Evolutionary conservation across 208 protist genomes (phyloP).

Genomic region (Strigomonas culicis): DNA sequence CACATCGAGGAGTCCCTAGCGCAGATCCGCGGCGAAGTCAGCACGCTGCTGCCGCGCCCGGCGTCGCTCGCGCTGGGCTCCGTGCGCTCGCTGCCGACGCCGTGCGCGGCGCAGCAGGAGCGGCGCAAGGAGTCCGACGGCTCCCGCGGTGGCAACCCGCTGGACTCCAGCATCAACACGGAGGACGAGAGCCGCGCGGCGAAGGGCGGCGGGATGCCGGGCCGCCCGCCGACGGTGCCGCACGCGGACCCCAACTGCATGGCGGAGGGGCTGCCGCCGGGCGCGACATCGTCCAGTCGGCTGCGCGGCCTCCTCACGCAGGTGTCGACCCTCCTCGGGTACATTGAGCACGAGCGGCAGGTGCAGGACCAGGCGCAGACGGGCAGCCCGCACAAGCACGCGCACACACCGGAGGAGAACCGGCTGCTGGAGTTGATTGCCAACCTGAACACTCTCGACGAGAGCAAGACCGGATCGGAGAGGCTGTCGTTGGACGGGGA

Average conservation of each 20-base stretch:
- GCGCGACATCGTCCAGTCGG: too few species aligned
- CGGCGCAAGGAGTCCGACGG: background rate
- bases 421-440: background rate
- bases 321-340: slow-evolving; percentile 1
- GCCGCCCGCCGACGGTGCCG: slow-evolving; percentile 3
- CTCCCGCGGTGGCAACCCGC: slow-evolving; percentile 1
- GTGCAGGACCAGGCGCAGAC: background rate
- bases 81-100: background rate
- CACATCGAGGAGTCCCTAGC: slow-evolving; percentile 13
- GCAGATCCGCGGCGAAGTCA: slow-evolving; percentile 16
- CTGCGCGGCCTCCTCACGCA: background rate
- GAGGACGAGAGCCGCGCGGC: background rate
- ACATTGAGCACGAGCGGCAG: background rate
- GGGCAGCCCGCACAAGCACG: background rate
- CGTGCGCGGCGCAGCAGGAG: background rate
- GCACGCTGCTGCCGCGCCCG: slow-evolving; percentile 9
- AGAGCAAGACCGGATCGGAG: background rate
- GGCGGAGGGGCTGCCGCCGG: background rate
- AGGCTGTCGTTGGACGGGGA: background rate
- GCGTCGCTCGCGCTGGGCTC: too few species aligned
- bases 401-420: background rate
- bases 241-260: background rate
- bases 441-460: background rate
- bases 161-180: background rate
- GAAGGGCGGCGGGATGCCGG: slow-evolving; percentile 1